Evolutionary conservation across 768 basidiomycete genomes (phyloP), one percentile per base, ranked within the genome.

Genomic region (Russula abietina): DNA sequence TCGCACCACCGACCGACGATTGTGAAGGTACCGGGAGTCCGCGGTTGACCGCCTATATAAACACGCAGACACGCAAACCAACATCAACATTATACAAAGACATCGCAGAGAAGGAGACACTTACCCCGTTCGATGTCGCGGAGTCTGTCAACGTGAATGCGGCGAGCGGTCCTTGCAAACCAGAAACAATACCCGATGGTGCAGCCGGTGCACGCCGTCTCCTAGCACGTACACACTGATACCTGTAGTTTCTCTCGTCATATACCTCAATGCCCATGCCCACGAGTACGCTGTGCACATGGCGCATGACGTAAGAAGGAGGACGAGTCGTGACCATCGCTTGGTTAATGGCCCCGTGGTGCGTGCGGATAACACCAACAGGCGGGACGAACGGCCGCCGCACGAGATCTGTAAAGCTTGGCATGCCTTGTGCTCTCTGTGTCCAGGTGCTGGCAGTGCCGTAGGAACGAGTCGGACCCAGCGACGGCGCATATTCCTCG

Each of bases 311-410:
- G 67, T 91, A 89, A 1, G 87, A 84, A 39, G 96, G 94, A 10
- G 86, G 78, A 24, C 84, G 81, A 3, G 86, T 91, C 38, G 96
- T 97, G 69, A 98, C 83, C 57, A 86, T 94, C 30, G 85, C 85
- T 72, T 89, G 88, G 72, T 98, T 97, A 32, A 98, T 89, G 2
- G 95, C 87, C 65, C 95, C 96, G 68, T 91, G 89, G 71, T 98
- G 96, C 46, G 90, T 83, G 12, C 93, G 84, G 45, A 98, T 74
- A 56, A 79, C 80, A 43, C 81, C 81, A 65, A 77, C 78, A 30
- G 74, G 51, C 24, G 71, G 69, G 5, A 73, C 66, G 45, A 75
- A 70, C 65, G 72, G 69, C 49, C 66, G 69, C 67, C 71, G 73
- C 64, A 69, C 66, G 64, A 68, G 75, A 67, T 71, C 71, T 36